Base-by-base conservation (phyloP, 2,329 filamentous ascomycete genomes). In the Cercospora sp. region DNA sequence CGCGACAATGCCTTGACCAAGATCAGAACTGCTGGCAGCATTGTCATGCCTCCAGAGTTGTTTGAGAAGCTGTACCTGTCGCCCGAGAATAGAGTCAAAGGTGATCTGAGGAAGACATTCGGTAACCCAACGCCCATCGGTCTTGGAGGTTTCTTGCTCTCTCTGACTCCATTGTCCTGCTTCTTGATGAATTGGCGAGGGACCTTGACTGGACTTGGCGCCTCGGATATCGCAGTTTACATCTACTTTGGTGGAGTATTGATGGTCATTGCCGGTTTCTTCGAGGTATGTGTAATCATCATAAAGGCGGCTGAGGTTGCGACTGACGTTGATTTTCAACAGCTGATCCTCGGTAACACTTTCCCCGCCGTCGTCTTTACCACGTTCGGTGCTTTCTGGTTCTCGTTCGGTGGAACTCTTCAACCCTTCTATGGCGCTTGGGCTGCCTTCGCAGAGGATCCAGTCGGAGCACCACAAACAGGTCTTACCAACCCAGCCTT, bases 181-280 rank as follows among this genome's bases (percentile, higher is more conserved):
- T 80, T 82, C 24, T 78, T 87, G 3, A 86, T 88, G 84, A 85
- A 85, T 37, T 88, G 86, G 86, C 79, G 85, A 71, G 86, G 86
- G n/a, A 81, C 86, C 24, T 85, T 84, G 45, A 37, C 62, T 34
- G 83, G 82, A 3, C 81, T 78, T 58, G 85, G 85, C 21, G 84
- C 85, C 58, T 82, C 84, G 43, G 77, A 70, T 59, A 80, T 74
- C 12, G 80, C 79, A 16, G 76, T 77, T 37, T 80, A 81, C 72
- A 79, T 77, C 72, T 85, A 85, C 77, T 85, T 85, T 51, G 83
- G 83, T 40, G 83, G 83, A n/a, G 67, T 53, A 2, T 28, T 53
- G 24, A 53, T 53, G 49, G 24, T 53, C 49, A 6, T 28, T 28
- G 9, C 49, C 16, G 49, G 49, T 53, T 53, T 53, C 49, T 53